Percentiles rank a stretch among this genome's conserved stretches.
phyloP scores from a whole-genome alignment of 495 filamentous ascomycete species.

The Xylaria telfairii region DNA sequence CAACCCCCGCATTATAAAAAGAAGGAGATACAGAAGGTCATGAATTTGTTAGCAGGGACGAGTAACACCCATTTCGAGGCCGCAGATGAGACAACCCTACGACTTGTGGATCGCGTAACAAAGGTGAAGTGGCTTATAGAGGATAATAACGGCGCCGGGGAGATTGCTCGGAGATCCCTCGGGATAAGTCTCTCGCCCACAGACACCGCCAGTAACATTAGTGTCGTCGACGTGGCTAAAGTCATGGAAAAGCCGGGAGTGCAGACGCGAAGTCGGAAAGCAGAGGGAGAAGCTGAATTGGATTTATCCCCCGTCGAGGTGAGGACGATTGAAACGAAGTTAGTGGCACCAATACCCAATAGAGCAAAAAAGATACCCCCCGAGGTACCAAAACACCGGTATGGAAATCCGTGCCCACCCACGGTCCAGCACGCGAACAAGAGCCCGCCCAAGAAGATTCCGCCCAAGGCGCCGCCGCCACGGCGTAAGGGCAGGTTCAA shows the following conservation, averaged over 20 bases:
- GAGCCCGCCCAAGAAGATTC: constrained; percentile 51
- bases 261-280: constrained; percentile 74
- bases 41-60: constrained; percentile 67
- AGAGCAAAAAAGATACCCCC: constrained; percentile 51
- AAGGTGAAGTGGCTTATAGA: constrained; percentile 81
- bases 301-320: constrained; percentile 17
- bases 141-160: constrained; percentile 46
- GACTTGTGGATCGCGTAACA: constrained; percentile 81
- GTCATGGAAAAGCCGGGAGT: constrained; percentile 86
- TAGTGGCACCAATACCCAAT: constrained; percentile 33
- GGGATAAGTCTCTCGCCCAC: constrained; percentile 56
- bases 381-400: constrained; percentile 53
- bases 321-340: constrained; percentile 14
- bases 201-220: constrained; percentile 62
- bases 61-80: constrained; percentile 84
- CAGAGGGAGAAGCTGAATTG: constrained; percentile 23
- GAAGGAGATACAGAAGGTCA: constrained; percentile 77
- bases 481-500: constrained; percentile 54
- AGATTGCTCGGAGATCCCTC: constrained; percentile 53
- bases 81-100: constrained; percentile 84
- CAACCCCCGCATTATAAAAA: constrained; percentile 88
- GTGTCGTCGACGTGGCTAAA: constrained; percentile 77
- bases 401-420: constrained; percentile 51
- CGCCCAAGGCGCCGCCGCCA: constrained; percentile 61
- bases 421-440: constrained; percentile 37